Conservation (phyloP, 2,329 filamentous ascomycete species). For the Scedosporium boydii region DNA sequence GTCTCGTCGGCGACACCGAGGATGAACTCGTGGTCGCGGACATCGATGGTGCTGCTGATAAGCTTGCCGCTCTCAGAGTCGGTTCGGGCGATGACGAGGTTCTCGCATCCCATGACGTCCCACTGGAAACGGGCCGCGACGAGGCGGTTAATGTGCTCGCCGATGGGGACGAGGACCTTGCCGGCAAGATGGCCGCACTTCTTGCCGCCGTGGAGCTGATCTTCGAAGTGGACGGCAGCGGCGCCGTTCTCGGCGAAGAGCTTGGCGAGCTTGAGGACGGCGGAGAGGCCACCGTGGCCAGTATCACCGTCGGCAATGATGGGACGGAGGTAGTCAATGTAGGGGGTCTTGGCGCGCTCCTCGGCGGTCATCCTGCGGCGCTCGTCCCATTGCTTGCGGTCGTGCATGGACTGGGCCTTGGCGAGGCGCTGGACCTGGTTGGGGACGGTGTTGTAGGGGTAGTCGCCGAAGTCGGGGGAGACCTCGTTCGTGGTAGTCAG, state of each 20-base stretch:
- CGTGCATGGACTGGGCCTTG: conserved; percentile 95
- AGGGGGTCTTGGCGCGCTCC: conserved; percentile 66
- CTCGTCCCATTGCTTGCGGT: conserved; percentile 87
- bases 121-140: conserved; percentile 91
- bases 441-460: conserved; percentile 97
- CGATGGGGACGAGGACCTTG: conserved; percentile 87
- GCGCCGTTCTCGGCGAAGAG: conserved; percentile 96
- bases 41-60: conserved; percentile 82
- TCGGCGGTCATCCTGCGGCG: conserved; percentile 68
- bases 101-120: conserved; percentile 96
- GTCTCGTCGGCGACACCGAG: conserved; percentile 69
- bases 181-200: conserved; percentile 96
- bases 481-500: conserved; percentile 95
- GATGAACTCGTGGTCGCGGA: conserved; percentile 94
- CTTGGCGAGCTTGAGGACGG: conserved; percentile 92
- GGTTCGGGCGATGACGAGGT: conserved; percentile 86
- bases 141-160: conserved; percentile 93
- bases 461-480: conserved; percentile 94
- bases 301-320: conserved; percentile 97
- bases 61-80: conserved; percentile 92
- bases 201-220: conserved; percentile 95
- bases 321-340: conserved; percentile 84
- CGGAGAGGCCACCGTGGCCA: conserved; percentile 83
- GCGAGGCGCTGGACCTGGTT: conserved; percentile 95
- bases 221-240: conserved; percentile 93